Conservation (phyloP, 2,329 filamentous ascomycete species). For the Huntiella decipiens region DNA sequence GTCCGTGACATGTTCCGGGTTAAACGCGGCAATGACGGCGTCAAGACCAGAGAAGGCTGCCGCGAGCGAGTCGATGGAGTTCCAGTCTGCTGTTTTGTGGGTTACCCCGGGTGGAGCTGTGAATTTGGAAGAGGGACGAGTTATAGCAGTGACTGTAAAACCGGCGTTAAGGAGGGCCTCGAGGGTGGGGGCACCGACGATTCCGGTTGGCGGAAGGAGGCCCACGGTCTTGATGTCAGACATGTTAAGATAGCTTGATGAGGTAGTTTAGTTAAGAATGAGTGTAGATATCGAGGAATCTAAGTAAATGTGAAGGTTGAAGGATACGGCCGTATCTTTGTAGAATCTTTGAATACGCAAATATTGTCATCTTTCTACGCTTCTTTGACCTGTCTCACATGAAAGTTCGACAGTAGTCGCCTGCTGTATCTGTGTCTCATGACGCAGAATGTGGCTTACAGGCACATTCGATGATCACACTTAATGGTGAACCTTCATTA, state of each 20-base stretch:
- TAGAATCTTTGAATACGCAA: too few species aligned
- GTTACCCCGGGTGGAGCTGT: conserved; percentile 20
- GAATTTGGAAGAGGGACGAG: conserved; percentile 25
- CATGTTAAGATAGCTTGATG: conserved; percentile 4
- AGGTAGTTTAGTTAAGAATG: neutral
- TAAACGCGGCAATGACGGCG: conserved; percentile 27
- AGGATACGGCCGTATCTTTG: too few species aligned
- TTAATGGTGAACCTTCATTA: too few species aligned
- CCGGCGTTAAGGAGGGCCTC: conserved; percentile 20
- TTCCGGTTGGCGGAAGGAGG: conserved; percentile 22
- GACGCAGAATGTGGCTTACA: too few species aligned
- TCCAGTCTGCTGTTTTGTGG: conserved; percentile 29
- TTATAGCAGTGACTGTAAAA: conserved; percentile 36
- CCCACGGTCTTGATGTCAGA: conserved; percentile 20
- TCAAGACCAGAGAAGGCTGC: conserved; percentile 36
- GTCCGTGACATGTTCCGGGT: conserved; percentile 21
- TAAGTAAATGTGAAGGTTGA: too few species aligned
- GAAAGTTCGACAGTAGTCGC: too few species aligned
- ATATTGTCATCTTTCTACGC: too few species aligned
- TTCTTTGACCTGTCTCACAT: too few species aligned
- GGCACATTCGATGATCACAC: too few species aligned
- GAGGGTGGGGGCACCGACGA: conserved; percentile 22
- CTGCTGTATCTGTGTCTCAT: too few species aligned
- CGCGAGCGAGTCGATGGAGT: conserved; percentile 28
- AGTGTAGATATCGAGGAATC: too few species aligned